Evolutionary conservation across 768 basidiomycete genomes (phyloP).

Genomic region (Serendipita sp.): DNA sequence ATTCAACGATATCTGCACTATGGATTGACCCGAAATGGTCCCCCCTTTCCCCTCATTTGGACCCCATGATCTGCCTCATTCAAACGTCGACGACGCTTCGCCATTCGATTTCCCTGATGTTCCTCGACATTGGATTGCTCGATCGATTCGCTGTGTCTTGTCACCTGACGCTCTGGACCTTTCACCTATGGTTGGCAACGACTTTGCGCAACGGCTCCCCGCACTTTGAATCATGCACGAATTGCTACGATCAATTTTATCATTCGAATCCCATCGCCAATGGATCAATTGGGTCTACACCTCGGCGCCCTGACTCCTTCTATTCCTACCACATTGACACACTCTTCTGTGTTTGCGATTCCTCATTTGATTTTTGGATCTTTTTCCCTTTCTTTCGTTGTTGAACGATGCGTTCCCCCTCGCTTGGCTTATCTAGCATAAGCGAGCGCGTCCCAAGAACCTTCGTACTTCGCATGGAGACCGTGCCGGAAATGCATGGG

Average conservation of each 20-base stretch:
- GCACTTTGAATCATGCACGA: no score
- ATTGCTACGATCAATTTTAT: no score
- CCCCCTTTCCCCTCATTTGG: background rate
- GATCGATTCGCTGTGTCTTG: no score
- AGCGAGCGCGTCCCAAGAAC: slow-evolving; percentile 74
- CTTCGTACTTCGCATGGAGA: slow-evolving; percentile 69
- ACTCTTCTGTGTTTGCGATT: no score
- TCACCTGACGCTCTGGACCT: no score
- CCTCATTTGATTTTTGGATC: no score
- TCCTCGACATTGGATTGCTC: background rate
- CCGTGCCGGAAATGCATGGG: slow-evolving; percentile 37
- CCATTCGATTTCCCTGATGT: background rate
- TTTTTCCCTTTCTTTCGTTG: background rate
- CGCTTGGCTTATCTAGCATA: slow-evolving; percentile 37
- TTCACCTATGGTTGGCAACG: no score
- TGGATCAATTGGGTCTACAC: no score
- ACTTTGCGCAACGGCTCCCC: no score
- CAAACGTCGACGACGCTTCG: background rate
- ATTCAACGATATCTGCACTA: background rate
- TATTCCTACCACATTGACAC: no score
- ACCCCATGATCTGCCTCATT: background rate
- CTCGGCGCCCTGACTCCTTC: no score
- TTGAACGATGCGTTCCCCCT: background rate
- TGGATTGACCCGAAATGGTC: background rate
- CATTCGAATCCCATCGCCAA: no score